Base-by-base conservation (phyloP, 2,329 filamentous ascomycete species). In the Leptographium galeiforme region DNA sequence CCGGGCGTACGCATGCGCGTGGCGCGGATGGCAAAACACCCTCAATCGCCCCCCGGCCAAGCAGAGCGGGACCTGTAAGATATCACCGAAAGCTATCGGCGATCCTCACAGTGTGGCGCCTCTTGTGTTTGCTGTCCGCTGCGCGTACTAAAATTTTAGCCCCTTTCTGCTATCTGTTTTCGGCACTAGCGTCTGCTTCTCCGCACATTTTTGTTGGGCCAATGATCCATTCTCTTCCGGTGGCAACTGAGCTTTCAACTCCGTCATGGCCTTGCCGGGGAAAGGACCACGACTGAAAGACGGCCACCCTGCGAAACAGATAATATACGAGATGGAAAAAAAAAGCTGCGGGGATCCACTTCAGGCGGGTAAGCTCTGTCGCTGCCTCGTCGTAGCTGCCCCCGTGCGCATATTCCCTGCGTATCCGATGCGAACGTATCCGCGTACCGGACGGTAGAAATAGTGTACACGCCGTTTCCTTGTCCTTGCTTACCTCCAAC, bases 171-270 rank as follows among this genome's bases (percentile, higher is more conserved):
- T 45, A 32, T 16, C 25, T 19, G 19, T 11, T 32, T 45, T 32
- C 1, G 19, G 25, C 16, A 25, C 48, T 50, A 50, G 48, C 19
- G 38, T 25, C 38, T 33, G 48, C 25, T 50, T 50, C 48, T 50
- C 48, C 48, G 48, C 48, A 50, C 48, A 33, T 33, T 41, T 25
- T 50, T 50, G 48, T 50, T 52, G 48, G 43, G 41, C 47, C 47
- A 48, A 18, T 36, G 34, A 36, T 25, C 43, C 25, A 45, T 45
- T 13, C 43, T 45, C 13, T 45, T 33, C 43, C 13, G 43, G 43
- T 45, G 25, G 30, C 43, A 45, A 45, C 19, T n/a, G 30, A 25
- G 41, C 41, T 44, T 25, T 45, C 1, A 6, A 25, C 43, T 32
- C 38, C 34, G 50, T 47, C 50, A 47, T 52, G 40, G 43, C 19